These are phyloP conservation scores for Fusarium beomiforme DNA, from an alignment of 2,329 filamentous ascomycete species.

Conservation along the genomic window DNA sequence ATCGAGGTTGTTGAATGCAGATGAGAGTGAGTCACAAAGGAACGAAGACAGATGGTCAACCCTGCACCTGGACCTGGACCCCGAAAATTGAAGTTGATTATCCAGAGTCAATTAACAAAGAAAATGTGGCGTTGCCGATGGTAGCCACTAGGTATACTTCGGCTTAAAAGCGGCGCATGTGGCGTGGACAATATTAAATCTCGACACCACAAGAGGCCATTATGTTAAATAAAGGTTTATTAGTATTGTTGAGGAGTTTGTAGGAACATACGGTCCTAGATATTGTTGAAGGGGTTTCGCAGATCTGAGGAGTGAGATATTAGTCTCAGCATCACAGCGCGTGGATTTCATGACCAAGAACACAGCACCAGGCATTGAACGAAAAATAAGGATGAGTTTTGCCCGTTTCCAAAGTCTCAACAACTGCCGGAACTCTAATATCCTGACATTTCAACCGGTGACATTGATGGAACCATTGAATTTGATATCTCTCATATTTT, in stretches of 20 bases:
- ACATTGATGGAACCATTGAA: too few species aligned
- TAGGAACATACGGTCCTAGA: not conserved
- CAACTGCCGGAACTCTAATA: not conserved
- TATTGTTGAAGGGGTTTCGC: not conserved
- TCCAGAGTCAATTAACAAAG: slow-evolving; percentile 17
- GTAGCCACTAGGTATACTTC: slow-evolving; percentile 12
- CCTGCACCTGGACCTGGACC: not conserved
- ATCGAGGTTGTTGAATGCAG: not conserved
- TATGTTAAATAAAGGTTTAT: not conserved
- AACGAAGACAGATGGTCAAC: slow-evolving; percentile 24
- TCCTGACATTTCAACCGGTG: not conserved
- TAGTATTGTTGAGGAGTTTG: too few species aligned
- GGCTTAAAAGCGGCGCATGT: slow-evolving; percentile 8
- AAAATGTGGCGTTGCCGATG: slow-evolving; percentile 27
- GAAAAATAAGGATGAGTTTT: accelerated
- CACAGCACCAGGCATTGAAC: accelerated
- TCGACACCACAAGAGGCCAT: not conserved
- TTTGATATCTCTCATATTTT: not conserved
- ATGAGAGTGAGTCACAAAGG: slow-evolving; percentile 29
- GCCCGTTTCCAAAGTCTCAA: too few species aligned
- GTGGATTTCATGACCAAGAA: too few species aligned
- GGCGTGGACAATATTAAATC: slow-evolving; percentile 6
- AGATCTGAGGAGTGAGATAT: not conserved
- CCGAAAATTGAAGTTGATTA: slow-evolving; percentile 28
- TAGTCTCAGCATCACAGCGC: too few species aligned